A percentile compares a stretch with the other conserved stretches of the same genome.
Conservation (phyloP, 2,329 filamentous ascomycete species). For the Diaporthe ilicicola region DNA sequence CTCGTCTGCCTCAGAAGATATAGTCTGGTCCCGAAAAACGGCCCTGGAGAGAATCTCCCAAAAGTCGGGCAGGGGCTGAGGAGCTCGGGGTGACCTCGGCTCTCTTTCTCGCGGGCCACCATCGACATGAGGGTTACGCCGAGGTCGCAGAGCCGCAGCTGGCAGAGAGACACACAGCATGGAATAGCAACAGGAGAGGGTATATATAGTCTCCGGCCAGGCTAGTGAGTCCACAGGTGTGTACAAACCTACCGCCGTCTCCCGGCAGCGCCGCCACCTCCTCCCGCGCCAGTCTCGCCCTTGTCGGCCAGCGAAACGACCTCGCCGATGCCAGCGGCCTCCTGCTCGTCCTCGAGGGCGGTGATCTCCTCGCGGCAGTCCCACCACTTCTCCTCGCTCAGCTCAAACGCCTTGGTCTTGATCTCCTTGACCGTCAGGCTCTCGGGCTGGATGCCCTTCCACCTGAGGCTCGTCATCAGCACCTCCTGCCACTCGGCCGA, state of each 20-base stretch:
- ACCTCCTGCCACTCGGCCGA: slow-evolving; percentile 91
- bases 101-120: not conserved
- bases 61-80: too few relatives aligned
- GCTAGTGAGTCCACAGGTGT: not conserved
- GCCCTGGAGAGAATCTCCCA: too few relatives aligned
- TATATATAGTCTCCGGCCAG: not conserved
- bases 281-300: slow-evolving; percentile 63
- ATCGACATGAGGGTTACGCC: not conserved
- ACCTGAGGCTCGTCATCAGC: slow-evolving; percentile 77
- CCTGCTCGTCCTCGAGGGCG: slow-evolving; percentile 92
- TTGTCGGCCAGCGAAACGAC: slow-evolving; percentile 87
- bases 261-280: slow-evolving; percentile 41
- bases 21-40: too few relatives aligned
- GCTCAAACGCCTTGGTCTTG: slow-evolving; percentile 87
- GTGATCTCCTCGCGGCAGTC: slow-evolving; percentile 94
- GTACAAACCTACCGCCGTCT: slow-evolving; percentile 32
- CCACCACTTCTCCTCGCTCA: slow-evolving; percentile 98
- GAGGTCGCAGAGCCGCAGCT: not conserved
- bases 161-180: not conserved
- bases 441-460: slow-evolving; percentile 72
- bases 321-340: slow-evolving; percentile 93
- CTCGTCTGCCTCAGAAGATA: too few relatives aligned
- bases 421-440: slow-evolving; percentile 86
- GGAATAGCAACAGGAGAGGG: not conserved
- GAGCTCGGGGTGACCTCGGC: too few relatives aligned